Conservation (phyloP, 768 basidiomycete species). For the Rhodotorula graminis region DNA sequence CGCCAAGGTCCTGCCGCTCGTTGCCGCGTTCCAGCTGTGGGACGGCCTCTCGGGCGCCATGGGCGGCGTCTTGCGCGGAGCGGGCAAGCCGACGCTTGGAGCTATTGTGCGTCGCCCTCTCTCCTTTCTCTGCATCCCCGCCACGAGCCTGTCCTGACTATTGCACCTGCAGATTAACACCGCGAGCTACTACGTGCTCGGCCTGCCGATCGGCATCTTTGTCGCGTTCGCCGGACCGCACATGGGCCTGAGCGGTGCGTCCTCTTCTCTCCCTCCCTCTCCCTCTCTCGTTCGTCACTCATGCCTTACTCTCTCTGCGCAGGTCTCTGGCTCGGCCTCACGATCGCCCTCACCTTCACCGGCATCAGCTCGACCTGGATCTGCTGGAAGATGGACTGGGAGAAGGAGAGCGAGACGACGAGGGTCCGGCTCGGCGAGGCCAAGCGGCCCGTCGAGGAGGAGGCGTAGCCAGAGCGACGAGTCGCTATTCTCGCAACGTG, state of each 20-base stretch:
- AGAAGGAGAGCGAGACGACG: constrained; percentile 18
- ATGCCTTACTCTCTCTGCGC: neutral
- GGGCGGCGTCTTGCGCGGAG: constrained; percentile 72
- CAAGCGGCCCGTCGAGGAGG: constrained; percentile 20
- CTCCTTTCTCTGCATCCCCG: neutral
- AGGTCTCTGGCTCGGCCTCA: constrained; percentile 42
- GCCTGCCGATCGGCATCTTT: constrained; percentile 33
- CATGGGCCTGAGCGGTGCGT: constrained; percentile 33
- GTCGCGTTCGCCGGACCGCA: constrained; percentile 36
- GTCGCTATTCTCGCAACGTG: too few species aligned
- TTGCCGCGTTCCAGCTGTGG: constrained; percentile 58
- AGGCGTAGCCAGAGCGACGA: neutral
- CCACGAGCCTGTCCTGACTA: neutral
- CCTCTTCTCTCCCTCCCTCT: too few species aligned
- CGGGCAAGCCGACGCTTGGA: constrained; percentile 62
- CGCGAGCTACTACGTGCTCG: constrained; percentile 27
- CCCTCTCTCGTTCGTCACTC: neutral
- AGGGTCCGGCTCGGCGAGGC: constrained; percentile 19
- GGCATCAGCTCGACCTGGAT: constrained; percentile 21
- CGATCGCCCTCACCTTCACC: constrained; percentile 35
- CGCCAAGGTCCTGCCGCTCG: constrained; percentile 66
- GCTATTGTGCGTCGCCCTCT: constrained; percentile 18
- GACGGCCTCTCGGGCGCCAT: constrained; percentile 67
- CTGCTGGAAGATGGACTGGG: constrained; percentile 35
- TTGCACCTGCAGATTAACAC: constrained; percentile 34